Conservation (phyloP, 768 basidiomycete genomes). For the Roridomyces roridus region DNA sequence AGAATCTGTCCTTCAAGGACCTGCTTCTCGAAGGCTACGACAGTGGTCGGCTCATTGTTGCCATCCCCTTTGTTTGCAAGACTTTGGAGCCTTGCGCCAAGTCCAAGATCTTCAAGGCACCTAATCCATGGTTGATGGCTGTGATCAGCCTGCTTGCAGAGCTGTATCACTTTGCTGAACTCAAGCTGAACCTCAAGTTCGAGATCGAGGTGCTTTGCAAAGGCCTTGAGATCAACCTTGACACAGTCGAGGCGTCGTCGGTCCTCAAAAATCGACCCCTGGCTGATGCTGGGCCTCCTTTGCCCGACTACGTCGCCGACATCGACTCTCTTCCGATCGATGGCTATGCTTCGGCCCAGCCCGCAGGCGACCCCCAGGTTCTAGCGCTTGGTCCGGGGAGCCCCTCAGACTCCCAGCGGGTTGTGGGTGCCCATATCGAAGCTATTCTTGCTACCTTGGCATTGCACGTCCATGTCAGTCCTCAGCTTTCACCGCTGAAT, state of each 20-base stretch:
- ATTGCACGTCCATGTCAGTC: slow-evolving; percentile 76
- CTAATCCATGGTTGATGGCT: slow-evolving; percentile 99
- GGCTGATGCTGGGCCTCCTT: slow-evolving; percentile 62
- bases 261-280: slow-evolving; percentile 81
- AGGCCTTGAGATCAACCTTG: slow-evolving; percentile 85
- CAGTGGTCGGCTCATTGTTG: slow-evolving; percentile 86
- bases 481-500: slow-evolving; percentile 76
- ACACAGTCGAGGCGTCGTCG: slow-evolving; percentile 81
- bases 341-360: slow-evolving; percentile 62
- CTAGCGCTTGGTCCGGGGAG: slow-evolving; percentile 65
- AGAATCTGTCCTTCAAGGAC: slow-evolving; percentile 96
- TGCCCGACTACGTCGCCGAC: slow-evolving; percentile 82
- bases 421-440: slow-evolving; percentile 81
- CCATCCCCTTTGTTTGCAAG: slow-evolving; percentile 98
- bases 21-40: slow-evolving; percentile 97
- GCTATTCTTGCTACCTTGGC: slow-evolving; percentile 75
- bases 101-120: slow-evolving; percentile 92
- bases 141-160: slow-evolving; percentile 91
- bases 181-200: slow-evolving; percentile 96
- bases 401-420: slow-evolving; percentile 69
- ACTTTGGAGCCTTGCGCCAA: slow-evolving; percentile 89
- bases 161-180: slow-evolving; percentile 95
- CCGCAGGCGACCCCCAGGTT: slow-evolving; percentile 65
- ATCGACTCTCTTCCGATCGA: slow-evolving; percentile 82
- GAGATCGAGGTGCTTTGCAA: slow-evolving; percentile 98